Evolutionary conservation across 495 filamentous ascomycete genomes (phyloP), one percentile per base, ranked within the genome.

Genomic region (Penicillium steckii): DNA sequence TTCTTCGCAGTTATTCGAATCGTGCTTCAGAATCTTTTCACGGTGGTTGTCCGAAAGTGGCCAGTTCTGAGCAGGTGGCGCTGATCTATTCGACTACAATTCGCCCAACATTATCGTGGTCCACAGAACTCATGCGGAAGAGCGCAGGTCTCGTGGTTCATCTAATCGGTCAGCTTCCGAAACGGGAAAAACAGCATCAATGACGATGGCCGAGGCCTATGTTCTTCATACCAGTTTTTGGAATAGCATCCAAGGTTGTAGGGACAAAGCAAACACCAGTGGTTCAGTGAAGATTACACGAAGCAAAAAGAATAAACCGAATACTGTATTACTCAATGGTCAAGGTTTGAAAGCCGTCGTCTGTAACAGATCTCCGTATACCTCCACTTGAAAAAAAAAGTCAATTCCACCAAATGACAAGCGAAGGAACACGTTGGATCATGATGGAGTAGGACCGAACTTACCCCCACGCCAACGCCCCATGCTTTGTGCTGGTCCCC

Each of bases 1-100:
- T 32, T 64, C 46, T 44, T 61, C 61, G 61, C 53, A 9, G 22
- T 44, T 57, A 60, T 48, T 46, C 35, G 26, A 21, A 32, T 13
- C 32, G 38, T 27, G 38, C 44, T 32, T 22, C 40, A 48, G 35
- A 8, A 12, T 27, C 30, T 23, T 4, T 10, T 26, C 49, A 4
- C 49, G 56, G 50, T 43, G 15, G 10, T 51, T 50, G 26, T 57
- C 60, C 56, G 50, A 62, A 30, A 30, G 7, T 27, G 48, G 50
- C 19, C 17, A 19, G 22, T 15, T 30, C 8, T 22, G 50, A 25
- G n/a, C 25, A 21, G 17, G 52, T 56, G 53, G 60, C 59, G 55
- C 35, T 33, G 3, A 10, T 19, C 3, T 23, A 37, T 23, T 8
- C 29, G 23, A 15, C 30, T 38, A 43, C 52, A 47, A 58, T 57